A percentile compares a stretch with the other conserved stretches of the same genome.
Conservation (phyloP, 2,329 filamentous ascomycete species). For the Hirsutella minnesotensis region DNA sequence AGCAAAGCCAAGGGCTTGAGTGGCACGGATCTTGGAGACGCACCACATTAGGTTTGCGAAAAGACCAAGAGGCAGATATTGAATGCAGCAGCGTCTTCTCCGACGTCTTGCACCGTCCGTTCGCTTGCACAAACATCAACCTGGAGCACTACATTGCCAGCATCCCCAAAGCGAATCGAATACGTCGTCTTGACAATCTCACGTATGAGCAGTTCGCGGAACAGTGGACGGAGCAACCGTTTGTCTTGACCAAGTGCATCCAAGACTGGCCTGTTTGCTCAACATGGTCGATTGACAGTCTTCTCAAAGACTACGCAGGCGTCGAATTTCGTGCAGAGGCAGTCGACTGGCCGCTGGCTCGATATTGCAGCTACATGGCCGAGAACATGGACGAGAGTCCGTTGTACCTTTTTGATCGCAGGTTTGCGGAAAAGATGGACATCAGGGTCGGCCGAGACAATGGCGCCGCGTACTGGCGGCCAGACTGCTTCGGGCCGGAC, state of each 20-base stretch:
- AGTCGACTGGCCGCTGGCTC: constrained; percentile 80
- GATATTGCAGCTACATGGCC: constrained; percentile 72
- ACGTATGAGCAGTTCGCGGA: constrained; percentile 61
- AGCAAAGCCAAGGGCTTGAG: constrained; percentile 20
- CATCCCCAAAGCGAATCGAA: constrained; percentile 65
- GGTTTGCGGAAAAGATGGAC: constrained; percentile 77
- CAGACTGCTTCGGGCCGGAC: constrained; percentile 76
- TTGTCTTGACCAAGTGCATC: constrained; percentile 75
- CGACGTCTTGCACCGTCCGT: constrained; percentile 80
- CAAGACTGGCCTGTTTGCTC: constrained; percentile 68
- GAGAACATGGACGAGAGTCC: constrained; percentile 77
- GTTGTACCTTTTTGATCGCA: constrained; percentile 81
- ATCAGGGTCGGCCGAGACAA: constrained; percentile 46
- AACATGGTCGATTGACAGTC: constrained; percentile 59
- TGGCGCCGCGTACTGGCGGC: constrained; percentile 59
- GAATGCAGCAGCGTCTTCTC: constrained; percentile 76
- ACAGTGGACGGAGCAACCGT: constrained; percentile 69
- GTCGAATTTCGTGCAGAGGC: constrained; percentile 79
- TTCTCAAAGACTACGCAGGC: constrained; percentile 52
- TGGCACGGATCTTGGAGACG: constrained; percentile 83
- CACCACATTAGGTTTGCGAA: constrained; percentile 53
- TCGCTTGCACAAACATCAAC: constrained; percentile 70
- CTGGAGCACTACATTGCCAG: constrained; percentile 53
- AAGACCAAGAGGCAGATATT: constrained; percentile 40
- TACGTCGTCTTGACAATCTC: constrained; percentile 57